Base-by-base conservation (phyloP, 257 asterid species). In the Capsicum pubescens region DNA sequence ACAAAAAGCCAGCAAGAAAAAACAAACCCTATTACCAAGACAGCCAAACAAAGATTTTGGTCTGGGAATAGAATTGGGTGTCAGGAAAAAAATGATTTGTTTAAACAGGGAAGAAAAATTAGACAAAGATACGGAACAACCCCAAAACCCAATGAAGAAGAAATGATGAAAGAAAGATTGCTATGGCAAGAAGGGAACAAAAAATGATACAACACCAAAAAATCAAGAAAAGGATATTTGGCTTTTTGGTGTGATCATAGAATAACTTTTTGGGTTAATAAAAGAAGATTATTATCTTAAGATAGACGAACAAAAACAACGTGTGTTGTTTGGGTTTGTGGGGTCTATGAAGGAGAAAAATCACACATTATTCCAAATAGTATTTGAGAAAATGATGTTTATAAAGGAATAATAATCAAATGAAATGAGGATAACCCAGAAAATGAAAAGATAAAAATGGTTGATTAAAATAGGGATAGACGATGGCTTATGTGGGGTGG, bases 321-420 rank as follows among this genome's bases (percentile, higher is more conserved):
- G 77, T 82, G 84, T 48, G 77, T 55, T 82, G 89, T 84, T 81
- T 72, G 87, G 82, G 79, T 64, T 86, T 86, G 87, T 86, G 86
- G 87, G 90, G 86, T 58, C 89, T 80, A 15, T 42, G 63, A 26
- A 76, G 70, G 79, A 64, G 83, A 85, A 54, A 84, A 72, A 52
- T 54, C 35, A 42, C 17, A 72, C 80, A 55, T 70, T 67, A 81
- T 74, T 78, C 60, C 9, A 57, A 84, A 81, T 42, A 36, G 69
- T 74, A 16, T 35, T 56, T 58, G 48, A 21, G 79, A 76, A 83
- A 83, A 69, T n/a, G 80, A 74, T 39, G 21, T 69, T 16, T 66
- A 26, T 32, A 10, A 4, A 26, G 21, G 16, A 39, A 39, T 39
- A 39, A 42, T 36, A 56, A 81, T 17, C 69, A 44, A 66, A 61